phyloP scores from a whole-genome alignment of 208 protist species.

The Wallacemonas sp. region DNA sequence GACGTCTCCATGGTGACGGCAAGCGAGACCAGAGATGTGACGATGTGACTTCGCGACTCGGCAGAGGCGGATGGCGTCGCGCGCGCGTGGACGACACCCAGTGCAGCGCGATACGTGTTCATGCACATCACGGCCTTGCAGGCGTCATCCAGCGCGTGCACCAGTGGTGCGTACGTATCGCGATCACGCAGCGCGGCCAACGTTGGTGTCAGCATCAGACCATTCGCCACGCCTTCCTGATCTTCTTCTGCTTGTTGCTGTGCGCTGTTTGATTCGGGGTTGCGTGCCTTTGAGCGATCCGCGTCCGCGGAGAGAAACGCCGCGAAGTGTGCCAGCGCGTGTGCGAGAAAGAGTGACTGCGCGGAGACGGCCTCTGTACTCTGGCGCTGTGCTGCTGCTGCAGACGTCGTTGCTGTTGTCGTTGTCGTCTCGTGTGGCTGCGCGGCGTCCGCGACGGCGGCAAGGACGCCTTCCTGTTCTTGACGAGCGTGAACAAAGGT shows the following conservation, averaged over 20 bases:
- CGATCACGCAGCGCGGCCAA: background rate
- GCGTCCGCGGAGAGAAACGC: background rate
- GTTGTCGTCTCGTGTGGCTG: background rate
- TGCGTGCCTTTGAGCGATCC: background rate
- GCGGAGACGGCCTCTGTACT: background rate
- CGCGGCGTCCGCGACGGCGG: constrained; percentile 37
- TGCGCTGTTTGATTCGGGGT: background rate
- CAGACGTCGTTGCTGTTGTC: background rate
- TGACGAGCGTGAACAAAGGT: constrained; percentile 40
- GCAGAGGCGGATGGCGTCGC: too few species aligned
- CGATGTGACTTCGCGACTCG: too few species aligned
- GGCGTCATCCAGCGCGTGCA: constrained; percentile 3
- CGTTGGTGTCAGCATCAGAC: background rate
- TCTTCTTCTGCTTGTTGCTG: background rate
- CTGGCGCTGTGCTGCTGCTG: too few species aligned
- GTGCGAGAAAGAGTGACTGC: background rate
- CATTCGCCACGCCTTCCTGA: too few species aligned
- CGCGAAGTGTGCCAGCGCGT: background rate
- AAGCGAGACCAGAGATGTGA: too few species aligned
- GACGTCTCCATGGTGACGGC: background rate
- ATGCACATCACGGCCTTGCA: constrained; percentile 9
- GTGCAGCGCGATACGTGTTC: background rate
- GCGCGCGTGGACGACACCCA: background rate
- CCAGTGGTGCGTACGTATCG: constrained; percentile 3
- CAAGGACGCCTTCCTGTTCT: constrained; percentile 54